A percentile compares a stretch with the other conserved stretches of the same genome.
phyloP scores from a whole-genome alignment of 148 eudicot species.

The Dysphania ambrosioides region DNA sequence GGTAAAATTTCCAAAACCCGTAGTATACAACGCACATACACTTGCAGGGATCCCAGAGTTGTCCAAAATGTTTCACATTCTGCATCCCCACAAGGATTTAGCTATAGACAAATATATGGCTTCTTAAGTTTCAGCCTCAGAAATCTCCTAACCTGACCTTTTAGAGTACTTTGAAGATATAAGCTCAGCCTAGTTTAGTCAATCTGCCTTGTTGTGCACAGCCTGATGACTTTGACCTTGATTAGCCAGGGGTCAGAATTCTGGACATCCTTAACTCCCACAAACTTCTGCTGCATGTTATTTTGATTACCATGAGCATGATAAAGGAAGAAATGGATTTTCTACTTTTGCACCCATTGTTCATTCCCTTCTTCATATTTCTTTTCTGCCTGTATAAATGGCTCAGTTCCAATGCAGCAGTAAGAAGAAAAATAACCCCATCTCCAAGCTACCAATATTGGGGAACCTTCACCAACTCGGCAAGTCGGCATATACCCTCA shows the following conservation, averaged over 20 bases:
- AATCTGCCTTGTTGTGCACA: background rate
- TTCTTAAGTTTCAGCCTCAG: background rate
- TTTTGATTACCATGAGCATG: background rate
- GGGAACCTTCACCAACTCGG: conserved; percentile 47
- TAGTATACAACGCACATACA: background rate
- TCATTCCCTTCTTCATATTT: conserved; percentile 13
- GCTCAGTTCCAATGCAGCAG: conserved; percentile 4
- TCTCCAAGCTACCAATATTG: conserved; percentile 42
- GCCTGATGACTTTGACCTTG: background rate
- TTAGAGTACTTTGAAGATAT: background rate
- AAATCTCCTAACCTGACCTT: background rate
- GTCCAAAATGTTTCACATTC: background rate
- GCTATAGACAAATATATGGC: background rate
- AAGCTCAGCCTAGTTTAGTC: background rate
- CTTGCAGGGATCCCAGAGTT: background rate
- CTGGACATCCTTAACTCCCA: background rate
- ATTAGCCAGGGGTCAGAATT: background rate
- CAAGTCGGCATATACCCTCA: conserved; percentile 28
- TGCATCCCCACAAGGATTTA: background rate
- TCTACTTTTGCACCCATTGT: conserved; percentile 4
- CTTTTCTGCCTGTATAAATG: conserved; percentile 22
- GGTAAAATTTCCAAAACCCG: background rate
- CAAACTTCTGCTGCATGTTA: background rate
- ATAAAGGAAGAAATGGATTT: conserved; percentile 9
- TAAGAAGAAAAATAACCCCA: conserved; percentile 29